Evolutionary conservation across 202 grass and related monocot species (phyloP).

Genomic region (Bolboschoenoplectus hybrid): DNA sequence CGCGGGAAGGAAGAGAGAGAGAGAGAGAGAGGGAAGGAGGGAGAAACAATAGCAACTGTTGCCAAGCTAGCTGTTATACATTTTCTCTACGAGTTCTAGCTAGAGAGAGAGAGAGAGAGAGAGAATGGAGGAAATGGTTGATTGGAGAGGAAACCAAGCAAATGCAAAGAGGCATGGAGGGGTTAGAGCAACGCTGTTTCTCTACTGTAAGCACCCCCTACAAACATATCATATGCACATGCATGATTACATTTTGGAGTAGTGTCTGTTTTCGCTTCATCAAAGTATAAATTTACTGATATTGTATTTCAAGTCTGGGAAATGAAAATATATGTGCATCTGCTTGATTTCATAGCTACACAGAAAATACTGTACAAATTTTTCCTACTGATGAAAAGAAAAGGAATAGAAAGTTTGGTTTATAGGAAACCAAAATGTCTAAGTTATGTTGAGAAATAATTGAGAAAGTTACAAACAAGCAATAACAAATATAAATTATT

Average conservation of each 20-base stretch:
- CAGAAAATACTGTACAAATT: not conserved
- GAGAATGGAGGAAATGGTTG: slow-evolving; percentile 30
- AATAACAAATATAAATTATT: not conserved
- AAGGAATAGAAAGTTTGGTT: not conserved
- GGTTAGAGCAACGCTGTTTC: slow-evolving; percentile 36
- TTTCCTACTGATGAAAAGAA: not conserved
- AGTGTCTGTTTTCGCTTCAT: not conserved
- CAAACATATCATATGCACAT: not conserved
- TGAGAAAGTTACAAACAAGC: not conserved
- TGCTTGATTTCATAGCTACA: not conserved
- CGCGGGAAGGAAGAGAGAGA: not conserved
- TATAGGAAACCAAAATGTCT: not conserved
- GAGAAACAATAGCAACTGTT: not conserved
- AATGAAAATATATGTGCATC: not conserved
- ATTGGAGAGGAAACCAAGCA: slow-evolving; percentile 34
- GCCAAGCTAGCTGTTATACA: not conserved
- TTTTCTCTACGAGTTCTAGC: not conserved
- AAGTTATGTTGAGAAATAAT: not conserved
- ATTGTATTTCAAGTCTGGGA: not conserved
- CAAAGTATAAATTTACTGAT: not conserved
- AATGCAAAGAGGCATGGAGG: slow-evolving; percentile 39
- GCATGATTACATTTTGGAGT: slow-evolving; percentile 12
- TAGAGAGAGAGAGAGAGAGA: not conserved
- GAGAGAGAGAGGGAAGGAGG: not conserved
- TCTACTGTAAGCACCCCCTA: slow-evolving; percentile 33